Percentiles rank a stretch among this genome's conserved stretches.
These are phyloP conservation scores for Castanea sativa DNA, from an alignment of 306 rosid species.

Conservation along the genomic window DNA sequence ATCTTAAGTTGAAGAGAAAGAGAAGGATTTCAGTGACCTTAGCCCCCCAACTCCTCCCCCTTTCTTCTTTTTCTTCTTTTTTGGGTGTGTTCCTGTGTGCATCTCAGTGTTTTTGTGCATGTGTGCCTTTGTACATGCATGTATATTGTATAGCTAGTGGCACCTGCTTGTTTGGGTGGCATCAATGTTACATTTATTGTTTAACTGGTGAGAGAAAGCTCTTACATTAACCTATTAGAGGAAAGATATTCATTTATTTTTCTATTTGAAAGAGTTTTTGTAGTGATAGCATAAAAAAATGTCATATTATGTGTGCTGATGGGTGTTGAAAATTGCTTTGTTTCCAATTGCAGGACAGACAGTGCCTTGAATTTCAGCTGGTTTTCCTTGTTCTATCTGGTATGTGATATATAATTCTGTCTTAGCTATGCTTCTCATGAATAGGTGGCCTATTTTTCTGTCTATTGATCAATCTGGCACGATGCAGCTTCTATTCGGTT, in stretches of 20 bases:
- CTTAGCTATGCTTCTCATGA: neutral
- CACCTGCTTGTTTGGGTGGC: neutral
- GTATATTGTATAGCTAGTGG: neutral
- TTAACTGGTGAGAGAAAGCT: neutral
- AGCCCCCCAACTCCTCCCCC: neutral
- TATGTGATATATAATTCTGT: constrained; percentile 37
- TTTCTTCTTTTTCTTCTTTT: neutral
- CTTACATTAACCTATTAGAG: neutral
- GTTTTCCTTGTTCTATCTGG: constrained; percentile 95
- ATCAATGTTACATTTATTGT: neutral
- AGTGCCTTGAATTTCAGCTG: constrained; percentile 94
- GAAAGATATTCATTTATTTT: neutral
- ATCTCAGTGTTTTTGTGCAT: neutral
- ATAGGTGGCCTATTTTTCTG: constrained; percentile 14
- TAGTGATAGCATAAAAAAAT: neutral
- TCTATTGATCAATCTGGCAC: constrained; percentile 32
- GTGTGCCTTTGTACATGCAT: neutral
- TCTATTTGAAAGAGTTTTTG: neutral
- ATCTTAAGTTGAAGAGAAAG: too few relatives aligned
- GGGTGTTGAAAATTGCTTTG: neutral
- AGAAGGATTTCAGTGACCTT: too few relatives aligned
- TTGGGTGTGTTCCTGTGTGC: neutral
- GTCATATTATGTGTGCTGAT: constrained; percentile 8
- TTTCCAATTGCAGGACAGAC: constrained; percentile 76
- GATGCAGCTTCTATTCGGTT: constrained; percentile 75